Percentiles rank a stretch among this genome's conserved stretches.
Conservation (phyloP, 2,329 filamentous ascomycete species). For the Fusarium falciforme region DNA sequence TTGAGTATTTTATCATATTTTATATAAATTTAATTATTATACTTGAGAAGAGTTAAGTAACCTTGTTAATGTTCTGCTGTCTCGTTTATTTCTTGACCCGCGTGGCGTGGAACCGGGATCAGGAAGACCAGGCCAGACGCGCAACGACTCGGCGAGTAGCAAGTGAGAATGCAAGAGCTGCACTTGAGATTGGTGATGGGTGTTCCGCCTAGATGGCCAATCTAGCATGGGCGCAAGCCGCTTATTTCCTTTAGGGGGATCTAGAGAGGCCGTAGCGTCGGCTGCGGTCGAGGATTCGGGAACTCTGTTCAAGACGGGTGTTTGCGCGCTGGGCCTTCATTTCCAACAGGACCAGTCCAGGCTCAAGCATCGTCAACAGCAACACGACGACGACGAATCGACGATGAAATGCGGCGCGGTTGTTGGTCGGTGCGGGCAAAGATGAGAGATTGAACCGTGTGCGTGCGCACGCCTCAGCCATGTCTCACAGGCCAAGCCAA, state of each 20-base stretch:
- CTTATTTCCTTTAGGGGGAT: slow-evolving; percentile 33
- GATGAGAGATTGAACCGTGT: slow-evolving; percentile 21
- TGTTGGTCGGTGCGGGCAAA: slow-evolving; percentile 14
- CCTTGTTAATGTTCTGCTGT: neutral
- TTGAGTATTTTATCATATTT: neutral
- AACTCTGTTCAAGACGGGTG: slow-evolving; percentile 31
- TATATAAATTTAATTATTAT: neutral
- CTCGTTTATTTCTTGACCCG: neutral
- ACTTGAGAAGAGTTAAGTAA: neutral
- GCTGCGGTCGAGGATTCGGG: slow-evolving; percentile 10
- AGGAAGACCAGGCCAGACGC: slow-evolving; percentile 28
- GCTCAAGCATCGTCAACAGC: slow-evolving; percentile 20
- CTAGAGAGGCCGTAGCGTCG: slow-evolving; percentile 26
- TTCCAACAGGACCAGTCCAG: slow-evolving; percentile 38
- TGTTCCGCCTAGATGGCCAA: slow-evolving; percentile 33
- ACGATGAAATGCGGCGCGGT: slow-evolving; percentile 8
- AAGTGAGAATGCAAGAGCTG: slow-evolving; percentile 41
- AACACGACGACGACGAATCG: slow-evolving; percentile 10
- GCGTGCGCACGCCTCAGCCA: slow-evolving; percentile 31
- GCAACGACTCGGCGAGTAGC: slow-evolving; percentile 37
- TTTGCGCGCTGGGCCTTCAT: slow-evolving; percentile 37
- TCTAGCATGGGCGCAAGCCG: slow-evolving; percentile 35
- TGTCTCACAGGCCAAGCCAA: slow-evolving; percentile 38
- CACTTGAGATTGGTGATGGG: slow-evolving; percentile 45
- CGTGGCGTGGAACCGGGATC: slow-evolving; percentile 28